Conservation (phyloP, 192 early-diverging fungal species). For the Linderina pennispora region DNA sequence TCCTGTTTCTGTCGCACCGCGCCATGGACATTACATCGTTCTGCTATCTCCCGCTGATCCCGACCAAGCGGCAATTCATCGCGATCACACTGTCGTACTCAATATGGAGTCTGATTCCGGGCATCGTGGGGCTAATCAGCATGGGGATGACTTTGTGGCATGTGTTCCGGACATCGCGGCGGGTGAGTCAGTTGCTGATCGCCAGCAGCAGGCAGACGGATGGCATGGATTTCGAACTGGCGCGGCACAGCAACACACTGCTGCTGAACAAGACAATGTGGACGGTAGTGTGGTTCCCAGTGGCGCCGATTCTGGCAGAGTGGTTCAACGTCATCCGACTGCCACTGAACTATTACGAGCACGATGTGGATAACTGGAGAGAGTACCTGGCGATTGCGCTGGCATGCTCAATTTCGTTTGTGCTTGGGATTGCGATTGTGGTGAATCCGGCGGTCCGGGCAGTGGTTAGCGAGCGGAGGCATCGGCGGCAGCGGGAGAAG, state of each 20-base stretch:
- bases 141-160: conserved; percentile 3
- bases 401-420: conserved; percentile 25
- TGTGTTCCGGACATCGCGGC: conserved; percentile 14
- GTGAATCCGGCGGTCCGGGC: neutral
- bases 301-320: conserved; percentile 27
- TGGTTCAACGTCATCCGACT: conserved; percentile 27
- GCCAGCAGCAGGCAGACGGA: conserved; percentile 2
- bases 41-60: conserved; percentile 1
- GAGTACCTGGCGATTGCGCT: conserved; percentile 23
- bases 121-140: conserved; percentile 23
- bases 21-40: neutral
- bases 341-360: conserved; percentile 16
- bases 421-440: neutral
- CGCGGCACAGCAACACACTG: conserved; percentile 1
- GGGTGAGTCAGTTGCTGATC: conserved; percentile 3
- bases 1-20: conserved; percentile 8
- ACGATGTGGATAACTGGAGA: conserved; percentile 5
- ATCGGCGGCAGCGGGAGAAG: neutral
- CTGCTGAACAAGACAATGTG: conserved; percentile 19
- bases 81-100: conserved; percentile 3
- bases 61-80: conserved; percentile 4
- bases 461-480: neutral
- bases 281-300: conserved; percentile 33
- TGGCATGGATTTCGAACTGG: neutral
- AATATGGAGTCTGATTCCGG: conserved; percentile 23